Evolutionary conservation across 495 filamentous ascomycete species (phyloP), one percentile per base, ranked within the genome.

Genomic region (Tuber brumale): DNA sequence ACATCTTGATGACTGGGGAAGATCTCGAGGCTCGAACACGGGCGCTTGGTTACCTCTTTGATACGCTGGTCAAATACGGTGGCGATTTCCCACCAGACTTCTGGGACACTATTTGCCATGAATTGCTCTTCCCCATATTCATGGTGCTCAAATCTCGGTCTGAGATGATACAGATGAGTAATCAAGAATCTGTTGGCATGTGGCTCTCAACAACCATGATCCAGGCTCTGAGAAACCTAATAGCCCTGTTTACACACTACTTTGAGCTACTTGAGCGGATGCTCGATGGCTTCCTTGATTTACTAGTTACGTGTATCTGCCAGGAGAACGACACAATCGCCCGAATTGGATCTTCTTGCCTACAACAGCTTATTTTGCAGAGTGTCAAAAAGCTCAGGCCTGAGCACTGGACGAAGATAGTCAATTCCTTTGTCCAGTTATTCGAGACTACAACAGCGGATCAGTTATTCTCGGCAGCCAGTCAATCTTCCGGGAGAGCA

Each of bases 181-280:
- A 93, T 76, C 94, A 97, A 78, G 95, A 99, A 83, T 94, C 97
- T 80, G 87, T 97, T 31, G 97, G 95, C 1, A 95, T 99, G n/a
- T 99, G 95, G 95, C 88, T 99, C 46, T 97, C 94, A 19, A 99
- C 95, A 0, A 99, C 95, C 31, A 98, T 99, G 94, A 99, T 99
- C 70, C 95, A 99, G 84, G 95, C 95, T 23, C 85, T 99, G 77
- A 90, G 95, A 70, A 98, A 97, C 85, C 97, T 99, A 92, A 97
- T 99, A 80, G 94, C 92, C 0, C 89, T 99, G 39, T 98, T 99
- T 82, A 99, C 95, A 0, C 95, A 99, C 84, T 98, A 97, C 84
- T 99, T 98, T 79, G 93, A 97, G 74, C 88, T 93, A 0, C 85
- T 99, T 41, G 93, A 97, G 83, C 95, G 97, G 83, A 98, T 99